Percentiles rank a stretch among this genome's conserved stretches.
Conservation (phyloP, 2,329 filamentous ascomycete species). For the Aureobasidium lini region DNA sequence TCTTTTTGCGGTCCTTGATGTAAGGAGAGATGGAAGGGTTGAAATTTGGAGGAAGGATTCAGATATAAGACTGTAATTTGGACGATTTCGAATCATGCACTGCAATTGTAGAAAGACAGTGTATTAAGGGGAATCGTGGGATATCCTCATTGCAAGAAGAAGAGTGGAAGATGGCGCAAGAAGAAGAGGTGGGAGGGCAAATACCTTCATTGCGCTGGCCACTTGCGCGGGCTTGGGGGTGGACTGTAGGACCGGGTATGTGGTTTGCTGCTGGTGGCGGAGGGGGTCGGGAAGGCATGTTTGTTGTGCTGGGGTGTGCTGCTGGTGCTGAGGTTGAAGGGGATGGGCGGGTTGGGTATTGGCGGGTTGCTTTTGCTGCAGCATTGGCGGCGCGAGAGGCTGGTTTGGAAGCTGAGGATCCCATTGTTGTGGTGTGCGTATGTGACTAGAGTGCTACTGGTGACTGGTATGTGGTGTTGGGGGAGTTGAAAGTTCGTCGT, state of each 20-base stretch:
- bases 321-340: constrained; percentile 22
- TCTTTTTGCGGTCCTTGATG: background rate
- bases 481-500: background rate
- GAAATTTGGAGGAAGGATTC: too few species aligned
- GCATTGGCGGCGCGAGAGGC: constrained; percentile 32
- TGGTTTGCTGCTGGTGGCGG: constrained; percentile 23
- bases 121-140: too few species aligned
- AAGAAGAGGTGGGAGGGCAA: background rate
- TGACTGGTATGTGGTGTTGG: background rate
- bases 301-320: constrained; percentile 13
- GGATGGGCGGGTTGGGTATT: constrained; percentile 45
- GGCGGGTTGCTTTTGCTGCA: constrained; percentile 43
- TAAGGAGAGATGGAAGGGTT: constrained; percentile 9
- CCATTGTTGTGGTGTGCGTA: constrained; percentile 35
- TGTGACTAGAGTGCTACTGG: background rate
- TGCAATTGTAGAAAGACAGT: too few species aligned
- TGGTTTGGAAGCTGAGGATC: constrained; percentile 52
- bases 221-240: constrained; percentile 33
- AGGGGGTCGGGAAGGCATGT: constrained; percentile 20
- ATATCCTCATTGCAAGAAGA: background rate
- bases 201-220: constrained; percentile 33
- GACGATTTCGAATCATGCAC: too few species aligned
- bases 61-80: too few species aligned
- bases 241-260: constrained; percentile 34
- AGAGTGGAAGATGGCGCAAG: background rate